These are phyloP conservation scores for Tardiomyces blankii DNA, from an alignment of 1,139 yeast genomes.

Conservation along the genomic window DNA sequence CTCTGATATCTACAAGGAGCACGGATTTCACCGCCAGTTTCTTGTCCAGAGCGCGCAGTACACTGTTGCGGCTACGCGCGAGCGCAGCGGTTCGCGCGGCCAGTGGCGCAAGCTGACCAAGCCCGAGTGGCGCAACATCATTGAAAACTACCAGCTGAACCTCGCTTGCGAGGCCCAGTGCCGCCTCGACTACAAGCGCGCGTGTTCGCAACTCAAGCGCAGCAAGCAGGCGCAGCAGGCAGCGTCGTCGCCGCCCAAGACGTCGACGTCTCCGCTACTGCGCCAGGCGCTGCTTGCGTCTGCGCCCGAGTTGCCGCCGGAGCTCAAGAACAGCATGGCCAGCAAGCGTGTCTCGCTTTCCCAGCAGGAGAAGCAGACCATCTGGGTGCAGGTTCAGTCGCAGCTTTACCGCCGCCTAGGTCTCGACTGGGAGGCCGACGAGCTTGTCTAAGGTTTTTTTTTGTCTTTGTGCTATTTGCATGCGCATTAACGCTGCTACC, in stretches of 20 bases:
- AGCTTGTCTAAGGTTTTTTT: conserved; percentile 11
- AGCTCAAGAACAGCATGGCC: conserved; percentile 9
- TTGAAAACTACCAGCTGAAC: conserved; percentile 52
- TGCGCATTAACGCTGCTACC: too few relatives aligned
- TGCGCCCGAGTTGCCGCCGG: conserved; percentile 19
- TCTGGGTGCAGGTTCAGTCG: conserved; percentile 53
- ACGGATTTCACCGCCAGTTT: conserved; percentile 40
- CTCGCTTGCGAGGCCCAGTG: conserved; percentile 63
- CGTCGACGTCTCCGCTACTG: conserved; percentile 16
- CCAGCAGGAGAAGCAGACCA: conserved; percentile 40
- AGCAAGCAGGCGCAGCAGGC: conserved; percentile 21
- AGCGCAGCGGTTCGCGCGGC: conserved; percentile 18
- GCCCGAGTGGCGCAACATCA: conserved; percentile 58
- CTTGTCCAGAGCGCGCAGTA: conserved; percentile 46
- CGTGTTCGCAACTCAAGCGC: conserved; percentile 31
- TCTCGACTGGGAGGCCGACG: conserved; percentile 49
- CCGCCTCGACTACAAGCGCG: conserved; percentile 43
- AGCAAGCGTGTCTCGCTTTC: conserved; percentile 20
- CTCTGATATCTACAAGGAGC: conserved; percentile 50
- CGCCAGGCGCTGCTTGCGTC: conserved; percentile 21
- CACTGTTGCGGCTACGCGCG: conserved; percentile 46
- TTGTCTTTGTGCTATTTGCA: too few relatives aligned
- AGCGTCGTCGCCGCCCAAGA: conserved; percentile 2
- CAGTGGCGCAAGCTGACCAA: conserved; percentile 18
- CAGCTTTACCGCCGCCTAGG: conserved; percentile 44